Base-by-base conservation (phyloP, 1,284 basidiomycete species). In the Stereum hirsutum region DNA sequence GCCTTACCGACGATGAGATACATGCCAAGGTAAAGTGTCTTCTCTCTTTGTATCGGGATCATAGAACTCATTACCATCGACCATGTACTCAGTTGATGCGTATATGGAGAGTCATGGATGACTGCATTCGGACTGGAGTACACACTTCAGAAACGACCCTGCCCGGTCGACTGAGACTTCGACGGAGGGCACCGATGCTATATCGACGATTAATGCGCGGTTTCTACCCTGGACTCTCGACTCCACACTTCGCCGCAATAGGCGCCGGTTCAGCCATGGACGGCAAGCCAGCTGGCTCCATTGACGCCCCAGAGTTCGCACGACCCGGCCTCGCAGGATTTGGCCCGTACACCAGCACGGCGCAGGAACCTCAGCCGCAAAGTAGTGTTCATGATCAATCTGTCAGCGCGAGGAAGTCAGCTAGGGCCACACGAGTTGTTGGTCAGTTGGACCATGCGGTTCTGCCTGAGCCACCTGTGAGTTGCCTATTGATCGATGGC, bases 91-190 rank as follows among this genome's bases (percentile, higher is more conserved):
- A 85, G 81, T 62, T 89, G 36, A 72, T 78, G 68, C 71, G 71
- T 44, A 92, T 97, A 43, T 97, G 93, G 92, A 58, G 68, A 39
- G 88, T 92, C 2, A 97, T 97, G 94, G 93, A 97, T 59, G 78
- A 84, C 45, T 95, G 91, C 57, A 97, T 97, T 50, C 84, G 84
- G 17, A 75, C 77, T 2, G 93, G 93, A 20, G 91, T 96, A 14
- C 83, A 88, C 7, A 75, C 87, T 0, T 69, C 72, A 1, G 89
- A 95, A 51, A 71, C 72, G 34, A 76, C 75, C 14, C 74, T 98
- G 5, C 95, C 95, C 0, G 94, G 95, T 17, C 76, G 90, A 8
- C 64, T 98, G n/a, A 64, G 74, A 5, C 68, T 95, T 17, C 74
- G 81, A 30, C 73, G 91, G 15, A 74, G 90, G 38, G 92, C 92